Evolutionary conservation across 2,329 filamentous ascomycete species (phyloP).

Genomic region (Fusarium tupiense): DNA sequence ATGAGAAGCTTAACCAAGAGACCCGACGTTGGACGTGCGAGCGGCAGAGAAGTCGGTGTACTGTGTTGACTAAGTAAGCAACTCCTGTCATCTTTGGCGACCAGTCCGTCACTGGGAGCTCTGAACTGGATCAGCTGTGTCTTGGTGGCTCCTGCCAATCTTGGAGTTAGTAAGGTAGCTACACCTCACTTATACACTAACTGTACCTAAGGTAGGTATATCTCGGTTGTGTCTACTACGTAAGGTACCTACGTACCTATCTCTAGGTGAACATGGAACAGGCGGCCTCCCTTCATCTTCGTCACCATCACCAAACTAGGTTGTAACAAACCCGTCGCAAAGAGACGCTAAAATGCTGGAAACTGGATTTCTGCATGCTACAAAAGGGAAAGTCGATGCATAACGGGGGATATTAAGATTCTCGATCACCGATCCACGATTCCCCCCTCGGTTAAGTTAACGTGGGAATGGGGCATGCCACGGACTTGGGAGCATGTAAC

Average conservation of each 20-base stretch:
- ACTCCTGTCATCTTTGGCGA: background rate
- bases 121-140: constrained; percentile 11
- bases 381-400: constrained; percentile 1
- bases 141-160: background rate
- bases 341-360: constrained; percentile 25
- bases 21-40: background rate
- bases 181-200: constrained; percentile 27
- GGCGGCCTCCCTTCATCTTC: constrained; percentile 24
- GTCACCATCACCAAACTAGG: constrained; percentile 13
- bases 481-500: constrained; percentile 24
- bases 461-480: constrained; percentile 1
- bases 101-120: constrained; percentile 19
- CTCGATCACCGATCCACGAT: constrained; percentile 2
- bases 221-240: background rate
- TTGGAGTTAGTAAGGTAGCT: constrained; percentile 5
- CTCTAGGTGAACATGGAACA: background rate
- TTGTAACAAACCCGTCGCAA: constrained; percentile 16
- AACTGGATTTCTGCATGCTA: constrained; percentile 23
- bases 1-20: constrained; percentile 21
- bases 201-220: background rate
- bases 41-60: background rate
- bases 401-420: background rate
- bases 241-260: background rate
- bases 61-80: background rate
- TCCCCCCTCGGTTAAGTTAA: constrained; percentile 20